Evolutionary conservation across 345 rosid species (phyloP).

Genomic region (Gynandropsis gynandra): DNA sequence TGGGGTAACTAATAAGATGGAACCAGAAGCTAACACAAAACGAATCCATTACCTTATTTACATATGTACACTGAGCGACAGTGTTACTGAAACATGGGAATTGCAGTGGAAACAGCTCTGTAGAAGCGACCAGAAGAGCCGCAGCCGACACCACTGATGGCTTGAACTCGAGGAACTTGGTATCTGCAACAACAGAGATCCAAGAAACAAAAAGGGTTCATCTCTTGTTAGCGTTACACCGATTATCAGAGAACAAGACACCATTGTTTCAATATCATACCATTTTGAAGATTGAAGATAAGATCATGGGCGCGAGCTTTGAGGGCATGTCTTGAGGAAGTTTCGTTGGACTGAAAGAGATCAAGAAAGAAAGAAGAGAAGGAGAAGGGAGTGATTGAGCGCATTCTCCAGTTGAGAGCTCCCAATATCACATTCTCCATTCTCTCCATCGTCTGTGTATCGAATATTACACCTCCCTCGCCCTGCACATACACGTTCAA

Average conservation of each 20-base stretch:
- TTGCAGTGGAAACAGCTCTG: conserved; percentile 46
- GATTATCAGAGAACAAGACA: too few species aligned
- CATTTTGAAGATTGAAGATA: conserved; percentile 53
- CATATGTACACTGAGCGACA: conserved; percentile 42
- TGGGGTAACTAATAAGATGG: too few species aligned
- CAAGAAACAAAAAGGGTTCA: neutral
- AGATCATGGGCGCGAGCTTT: conserved; percentile 50
- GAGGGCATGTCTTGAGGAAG: conserved; percentile 37
- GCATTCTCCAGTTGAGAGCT: conserved; percentile 84
- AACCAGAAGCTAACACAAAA: too few species aligned
- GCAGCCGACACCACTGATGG: conserved; percentile 71
- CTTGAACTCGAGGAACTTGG: conserved; percentile 51
- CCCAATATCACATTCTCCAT: conserved; percentile 73
- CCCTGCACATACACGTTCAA: neutral
- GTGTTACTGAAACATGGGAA: conserved; percentile 37
- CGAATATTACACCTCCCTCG: conserved; percentile 40
- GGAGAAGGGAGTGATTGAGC: conserved; percentile 83
- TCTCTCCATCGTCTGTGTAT: conserved; percentile 45
- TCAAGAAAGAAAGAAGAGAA: conserved; percentile 51
- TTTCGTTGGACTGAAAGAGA: conserved; percentile 46
- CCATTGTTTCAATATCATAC: conserved; percentile 19
- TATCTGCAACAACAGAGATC: conserved; percentile 31
- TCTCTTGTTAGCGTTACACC: too few species aligned
- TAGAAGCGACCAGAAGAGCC: conserved; percentile 55
- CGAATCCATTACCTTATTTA: conserved; percentile 45